Base-by-base conservation (phyloP, 2,329 filamentous ascomycete species). In the Nemania sp. region DNA sequence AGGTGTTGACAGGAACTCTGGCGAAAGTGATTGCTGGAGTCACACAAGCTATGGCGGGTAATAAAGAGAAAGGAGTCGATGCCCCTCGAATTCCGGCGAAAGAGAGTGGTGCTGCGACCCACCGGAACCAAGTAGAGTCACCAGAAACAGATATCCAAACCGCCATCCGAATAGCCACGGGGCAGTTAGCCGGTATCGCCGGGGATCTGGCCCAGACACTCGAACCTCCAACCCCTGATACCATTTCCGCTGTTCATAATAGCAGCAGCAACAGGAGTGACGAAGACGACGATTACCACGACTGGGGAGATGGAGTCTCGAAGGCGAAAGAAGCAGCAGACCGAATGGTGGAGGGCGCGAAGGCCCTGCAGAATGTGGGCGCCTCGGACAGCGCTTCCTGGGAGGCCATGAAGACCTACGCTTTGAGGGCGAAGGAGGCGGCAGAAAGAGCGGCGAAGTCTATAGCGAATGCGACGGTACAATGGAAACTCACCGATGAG, bases 401-500 rank as follows among this genome's bases (percentile, higher is more conserved):
- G 53, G 47, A 63, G 49, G 47, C 51, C 8, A 62, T 63, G 53
- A 58, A 58, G 53, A 10, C 24, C 27, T 66, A 63, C 24, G 64
- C 54, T 2, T 15, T 58, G 1, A 53, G 58, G 22, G 64, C 53
- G 3, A 66, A 49, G 32, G 52, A 62, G 51, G 52, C 58, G 18
- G 64, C 64, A 15, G 59, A 60, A 15, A 55, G 26, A 32, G 55
- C 55, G 13, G 65, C 61, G 6, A 59, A 56, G n/a, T 49, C 54
- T 10, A 60, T 67, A 35, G 38, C 47, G 0, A 55, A 60, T 8
- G 64, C 47, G 15, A 63, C 54, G 7, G 55, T 67, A 67, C 53
- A 54, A 11, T 67, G 64, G 60, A 67, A 63, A n/a, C 45, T 67
- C 27, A 59, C 59, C 15, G 59, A 67, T 27, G 60, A 67, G 59